These are phyloP conservation scores for Mycena indigotica DNA, from an alignment of 768 basidiomycete genomes.

Conservation along the genomic window DNA sequence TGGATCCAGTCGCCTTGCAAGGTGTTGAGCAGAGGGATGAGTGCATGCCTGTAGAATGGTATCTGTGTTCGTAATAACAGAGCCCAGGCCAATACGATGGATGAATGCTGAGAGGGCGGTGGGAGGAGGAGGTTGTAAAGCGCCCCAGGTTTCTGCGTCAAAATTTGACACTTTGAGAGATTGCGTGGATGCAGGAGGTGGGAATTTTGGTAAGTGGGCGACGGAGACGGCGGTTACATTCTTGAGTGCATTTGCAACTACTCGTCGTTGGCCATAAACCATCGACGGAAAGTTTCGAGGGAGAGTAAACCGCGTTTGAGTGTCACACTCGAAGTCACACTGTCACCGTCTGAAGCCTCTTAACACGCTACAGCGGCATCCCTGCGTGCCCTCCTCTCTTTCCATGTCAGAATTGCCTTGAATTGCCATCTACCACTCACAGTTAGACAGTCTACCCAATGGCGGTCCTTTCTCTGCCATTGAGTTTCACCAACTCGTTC, in stretches of 20 bases:
- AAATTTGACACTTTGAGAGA: constrained; percentile 46
- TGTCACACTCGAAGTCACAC: too few relatives aligned
- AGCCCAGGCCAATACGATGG: constrained; percentile 72
- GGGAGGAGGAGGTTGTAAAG: constrained; percentile 69
- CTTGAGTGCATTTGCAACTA: constrained; percentile 31
- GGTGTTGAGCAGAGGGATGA: constrained; percentile 65
- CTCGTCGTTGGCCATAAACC: constrained; percentile 58
- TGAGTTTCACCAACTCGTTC: constrained; percentile 89
- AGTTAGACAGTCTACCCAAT: too few relatives aligned
- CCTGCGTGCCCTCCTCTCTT: too few relatives aligned
- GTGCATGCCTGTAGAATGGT: constrained; percentile 76
- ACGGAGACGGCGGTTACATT: constrained; percentile 52
- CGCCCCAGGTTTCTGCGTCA: constrained; percentile 68
- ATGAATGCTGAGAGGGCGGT: constrained; percentile 76
- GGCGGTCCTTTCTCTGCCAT: constrained; percentile 89
- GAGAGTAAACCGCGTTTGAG: too few relatives aligned
- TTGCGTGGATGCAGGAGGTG: constrained; percentile 37
- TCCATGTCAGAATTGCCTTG: too few relatives aligned
- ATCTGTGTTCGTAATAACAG: constrained; percentile 55
- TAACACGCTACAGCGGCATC: too few relatives aligned
- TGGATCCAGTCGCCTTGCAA: constrained; percentile 61
- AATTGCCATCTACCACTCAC: neutral
- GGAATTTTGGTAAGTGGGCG: constrained; percentile 57
- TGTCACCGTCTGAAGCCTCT: too few relatives aligned
- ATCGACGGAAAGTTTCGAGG: too few relatives aligned